These are phyloP conservation scores for Triticum timopheevii DNA, from an alignment of 176 grass and related monocot genomes.

Conservation along the genomic window DNA sequence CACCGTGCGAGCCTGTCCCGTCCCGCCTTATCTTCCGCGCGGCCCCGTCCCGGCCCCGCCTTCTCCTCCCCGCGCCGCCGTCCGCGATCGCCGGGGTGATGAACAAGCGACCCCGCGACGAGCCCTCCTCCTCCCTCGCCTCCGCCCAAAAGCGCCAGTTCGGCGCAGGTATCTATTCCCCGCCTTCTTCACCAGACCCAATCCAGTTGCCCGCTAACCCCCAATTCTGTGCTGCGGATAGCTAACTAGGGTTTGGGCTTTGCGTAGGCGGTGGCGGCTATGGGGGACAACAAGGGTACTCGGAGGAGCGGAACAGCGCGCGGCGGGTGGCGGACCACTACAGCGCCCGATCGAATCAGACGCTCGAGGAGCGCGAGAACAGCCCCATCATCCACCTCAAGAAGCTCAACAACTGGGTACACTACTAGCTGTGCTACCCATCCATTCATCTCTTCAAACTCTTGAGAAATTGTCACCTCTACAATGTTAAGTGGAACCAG, in stretches of 20 bases:
- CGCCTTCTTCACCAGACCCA: not conserved
- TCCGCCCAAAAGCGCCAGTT: slow-evolving; percentile 45
- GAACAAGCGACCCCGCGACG: slow-evolving; percentile 54
- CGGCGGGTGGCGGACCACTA: slow-evolving; percentile 87
- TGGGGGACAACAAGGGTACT: slow-evolving; percentile 28
- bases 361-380: slow-evolving; percentile 89
- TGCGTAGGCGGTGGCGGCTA: slow-evolving; percentile 20
- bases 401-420: slow-evolving; percentile 98
- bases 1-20: not conserved
- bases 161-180: slow-evolving; percentile 34
- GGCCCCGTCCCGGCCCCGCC: too few relatives aligned
- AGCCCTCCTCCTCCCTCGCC: slow-evolving; percentile 29
- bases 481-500: not conserved
- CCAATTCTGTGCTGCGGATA: not conserved
- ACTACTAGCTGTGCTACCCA: not conserved
- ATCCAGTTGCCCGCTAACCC: not conserved
- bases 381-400: slow-evolving; percentile 99
- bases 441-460: not conserved
- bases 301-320: slow-evolving; percentile 49
- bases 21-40: not conserved
- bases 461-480: not conserved
- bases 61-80: not conserved
- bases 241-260: slow-evolving; percentile 34
- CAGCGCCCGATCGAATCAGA: slow-evolving; percentile 95
- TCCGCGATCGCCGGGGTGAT: slow-evolving; percentile 25